Evolutionary conservation across 768 basidiomycete species (phyloP).

Genomic region (Austroboletus festivus): DNA sequence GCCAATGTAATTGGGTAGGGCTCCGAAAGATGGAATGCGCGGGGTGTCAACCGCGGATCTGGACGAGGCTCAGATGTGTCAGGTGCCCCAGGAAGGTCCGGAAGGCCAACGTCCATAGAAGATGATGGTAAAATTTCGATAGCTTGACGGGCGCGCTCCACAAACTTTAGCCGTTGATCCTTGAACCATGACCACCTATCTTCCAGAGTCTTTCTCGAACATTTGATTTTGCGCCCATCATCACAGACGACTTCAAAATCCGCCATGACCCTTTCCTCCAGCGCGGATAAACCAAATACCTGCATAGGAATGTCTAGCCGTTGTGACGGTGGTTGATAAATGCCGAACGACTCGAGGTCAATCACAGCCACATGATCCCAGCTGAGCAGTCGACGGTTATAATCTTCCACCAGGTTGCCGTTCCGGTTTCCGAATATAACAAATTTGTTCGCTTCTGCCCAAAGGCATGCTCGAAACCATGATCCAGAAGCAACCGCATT

Average conservation of each 20-base stretch:
- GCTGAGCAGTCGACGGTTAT: constrained; percentile 84
- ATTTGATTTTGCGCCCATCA: constrained; percentile 79
- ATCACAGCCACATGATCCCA: constrained; percentile 92
- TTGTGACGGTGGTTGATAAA: constrained; percentile 81
- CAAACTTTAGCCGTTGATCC: constrained; percentile 58
- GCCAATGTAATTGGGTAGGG: constrained; percentile 87
- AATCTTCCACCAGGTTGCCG: constrained; percentile 88
- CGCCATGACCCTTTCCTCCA: constrained; percentile 76
- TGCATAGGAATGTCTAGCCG: constrained; percentile 71
- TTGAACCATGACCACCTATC: constrained; percentile 97
- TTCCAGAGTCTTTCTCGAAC: constrained; percentile 81
- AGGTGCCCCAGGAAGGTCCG: constrained; percentile 54
- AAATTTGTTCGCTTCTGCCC: constrained; percentile 81
- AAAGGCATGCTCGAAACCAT: constrained; percentile 92
- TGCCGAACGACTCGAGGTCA: constrained; percentile 92
- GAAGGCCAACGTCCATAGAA: constrained; percentile 59
- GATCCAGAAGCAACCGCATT: constrained; percentile 83
- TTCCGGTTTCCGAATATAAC: constrained; percentile 88
- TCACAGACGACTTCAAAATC: constrained; percentile 95
- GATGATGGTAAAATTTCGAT: constrained; percentile 60
- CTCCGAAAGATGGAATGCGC: constrained; percentile 79
- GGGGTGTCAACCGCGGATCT: constrained; percentile 79
- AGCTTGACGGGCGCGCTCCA: constrained; percentile 53
- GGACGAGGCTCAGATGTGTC: constrained; percentile 51
- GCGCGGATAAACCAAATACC: constrained; percentile 76